A percentile compares a stretch with the other conserved stretches of the same genome.
These are phyloP conservation scores for Suillus fuscotomentosus DNA, from an alignment of 768 basidiomycete genomes.

Conservation along the genomic window DNA sequence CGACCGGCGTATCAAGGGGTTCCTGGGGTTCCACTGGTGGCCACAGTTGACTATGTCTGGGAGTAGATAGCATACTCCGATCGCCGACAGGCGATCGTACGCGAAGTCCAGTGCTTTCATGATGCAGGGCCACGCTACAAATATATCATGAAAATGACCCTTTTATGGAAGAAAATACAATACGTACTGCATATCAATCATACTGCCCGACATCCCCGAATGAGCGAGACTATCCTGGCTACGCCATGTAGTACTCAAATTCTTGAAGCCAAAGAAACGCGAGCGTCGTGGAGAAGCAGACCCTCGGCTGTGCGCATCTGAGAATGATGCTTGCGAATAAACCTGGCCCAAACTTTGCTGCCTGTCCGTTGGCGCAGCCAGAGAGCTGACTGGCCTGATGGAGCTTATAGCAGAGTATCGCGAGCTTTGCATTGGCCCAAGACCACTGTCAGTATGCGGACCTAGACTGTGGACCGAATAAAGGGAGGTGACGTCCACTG, in stretches of 20 bases:
- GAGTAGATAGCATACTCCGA: conserved; percentile 30
- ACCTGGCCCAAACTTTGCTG: conserved; percentile 60
- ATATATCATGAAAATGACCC: conserved; percentile 9
- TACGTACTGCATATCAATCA: conserved; percentile 91
- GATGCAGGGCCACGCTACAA: conserved; percentile 72
- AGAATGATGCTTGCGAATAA: conserved; percentile 78
- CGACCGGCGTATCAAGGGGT: conserved; percentile 13
- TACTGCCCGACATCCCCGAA: conserved; percentile 83
- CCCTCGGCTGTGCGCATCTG: conserved; percentile 72
- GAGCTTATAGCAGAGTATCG: conserved; percentile 55
- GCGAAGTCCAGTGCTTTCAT: conserved; percentile 44
- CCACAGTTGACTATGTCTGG: conserved; percentile 56
- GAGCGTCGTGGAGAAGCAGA: conserved; percentile 67
- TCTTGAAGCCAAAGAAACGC: conserved; percentile 77
- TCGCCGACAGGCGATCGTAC: conserved; percentile 34
- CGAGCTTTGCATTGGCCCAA: conserved; percentile 56
- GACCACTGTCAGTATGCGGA: conserved; percentile 55
- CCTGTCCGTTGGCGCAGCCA: conserved; percentile 58
- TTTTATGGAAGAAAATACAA: conserved; percentile 32
- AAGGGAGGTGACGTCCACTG: conserved; percentile 69
- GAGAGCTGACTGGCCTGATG: conserved; percentile 57
- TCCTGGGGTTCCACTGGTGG: conserved; percentile 38
- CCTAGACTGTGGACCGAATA: conserved; percentile 64
- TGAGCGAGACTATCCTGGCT: conserved; percentile 81
- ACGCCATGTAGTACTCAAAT: conserved; percentile 67